phyloP scores from a whole-genome alignment of 2,329 filamentous ascomycete species.

The Pleochaeta shiraiana region DNA sequence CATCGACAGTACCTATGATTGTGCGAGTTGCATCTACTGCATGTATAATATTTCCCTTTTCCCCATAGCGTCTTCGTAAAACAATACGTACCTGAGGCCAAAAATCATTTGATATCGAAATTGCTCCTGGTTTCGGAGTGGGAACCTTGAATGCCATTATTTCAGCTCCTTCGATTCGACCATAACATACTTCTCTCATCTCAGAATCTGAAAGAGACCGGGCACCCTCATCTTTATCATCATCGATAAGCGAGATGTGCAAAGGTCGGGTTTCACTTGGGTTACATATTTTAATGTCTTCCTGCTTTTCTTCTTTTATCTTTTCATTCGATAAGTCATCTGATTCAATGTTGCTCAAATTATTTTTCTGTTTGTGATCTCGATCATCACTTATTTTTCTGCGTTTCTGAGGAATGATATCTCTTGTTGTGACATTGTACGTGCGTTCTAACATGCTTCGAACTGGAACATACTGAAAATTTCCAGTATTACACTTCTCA shows the following conservation, averaged over 20 bases:
- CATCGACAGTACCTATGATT: constrained; percentile 58
- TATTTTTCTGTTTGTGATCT: constrained; percentile 22
- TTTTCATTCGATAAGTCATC: constrained; percentile 10
- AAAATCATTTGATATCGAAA: constrained; percentile 31
- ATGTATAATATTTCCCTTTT: constrained; percentile 38
- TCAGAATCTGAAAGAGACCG: constrained; percentile 34
- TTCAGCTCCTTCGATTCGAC: constrained; percentile 45
- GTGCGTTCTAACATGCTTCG: constrained; percentile 46
- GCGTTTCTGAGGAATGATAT: constrained; percentile 39
- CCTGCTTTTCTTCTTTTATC: constrained; percentile 23
- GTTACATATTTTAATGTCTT: constrained; percentile 9
- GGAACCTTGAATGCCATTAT: constrained; percentile 49
- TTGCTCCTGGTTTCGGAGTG: constrained; percentile 39
- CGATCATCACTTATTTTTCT: constrained; percentile 30
- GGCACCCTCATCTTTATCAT: constrained; percentile 32
- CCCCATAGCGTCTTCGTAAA: constrained; percentile 35
- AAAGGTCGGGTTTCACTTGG: constrained; percentile 21
- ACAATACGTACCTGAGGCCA: constrained; percentile 59
- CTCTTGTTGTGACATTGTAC: constrained; percentile 51
- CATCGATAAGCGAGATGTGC: constrained; percentile 22
- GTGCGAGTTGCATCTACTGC: constrained; percentile 49
- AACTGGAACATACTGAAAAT: no score
- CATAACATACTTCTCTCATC: constrained; percentile 59
- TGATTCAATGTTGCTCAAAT: constrained; percentile 22
- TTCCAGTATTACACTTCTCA: no score